phyloP scores from a whole-genome alignment of 2,329 filamentous ascomycete genomes.

The Xylariomycetidae sp. region DNA sequence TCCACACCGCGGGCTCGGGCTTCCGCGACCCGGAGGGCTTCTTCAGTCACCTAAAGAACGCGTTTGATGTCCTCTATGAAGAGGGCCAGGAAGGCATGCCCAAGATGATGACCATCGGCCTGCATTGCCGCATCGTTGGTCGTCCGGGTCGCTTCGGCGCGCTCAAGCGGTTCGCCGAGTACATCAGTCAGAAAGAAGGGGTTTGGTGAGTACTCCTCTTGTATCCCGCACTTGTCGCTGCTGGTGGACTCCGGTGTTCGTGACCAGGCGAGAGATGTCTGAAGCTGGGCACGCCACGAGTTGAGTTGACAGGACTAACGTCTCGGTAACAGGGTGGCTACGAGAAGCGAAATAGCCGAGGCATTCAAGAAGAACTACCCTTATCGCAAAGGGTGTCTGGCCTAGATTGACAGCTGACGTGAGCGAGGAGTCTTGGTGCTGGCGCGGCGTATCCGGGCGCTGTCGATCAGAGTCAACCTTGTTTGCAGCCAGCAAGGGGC shows the following conservation, averaged over 20 bases:
- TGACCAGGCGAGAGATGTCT: too few species aligned
- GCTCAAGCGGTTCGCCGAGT: slow-evolving; percentile 44
- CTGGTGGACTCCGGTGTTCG: too few species aligned
- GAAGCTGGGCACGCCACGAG: too few species aligned
- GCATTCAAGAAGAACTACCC: slow-evolving; percentile 41
- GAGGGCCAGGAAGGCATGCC: slow-evolving; percentile 41
- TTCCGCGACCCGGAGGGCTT: slow-evolving; percentile 40
- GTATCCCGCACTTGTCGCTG: too few species aligned
- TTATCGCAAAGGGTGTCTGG: slow-evolving; percentile 36
- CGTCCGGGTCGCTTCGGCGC: slow-evolving; percentile 45
- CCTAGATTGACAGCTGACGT: too few species aligned
- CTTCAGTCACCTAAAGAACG: slow-evolving; percentile 39
- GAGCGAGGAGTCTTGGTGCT: too few species aligned
- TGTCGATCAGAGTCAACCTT: too few species aligned
- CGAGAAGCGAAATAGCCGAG: slow-evolving; percentile 45
- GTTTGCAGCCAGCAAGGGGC: too few species aligned
- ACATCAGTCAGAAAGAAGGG: slow-evolving; percentile 35
- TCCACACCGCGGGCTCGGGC: slow-evolving; percentile 31
- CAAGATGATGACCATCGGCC: slow-evolving; percentile 53
- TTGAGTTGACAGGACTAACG: too few species aligned
- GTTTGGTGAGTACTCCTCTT: slow-evolving; percentile 32
- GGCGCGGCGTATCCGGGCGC: too few species aligned
- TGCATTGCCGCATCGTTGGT: slow-evolving; percentile 34
- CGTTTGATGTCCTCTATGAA: slow-evolving; percentile 48
- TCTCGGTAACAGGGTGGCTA: slow-evolving; percentile 39